phyloP scores from a whole-genome alignment of 257 asterid species.

The Lycium barbarum region DNA sequence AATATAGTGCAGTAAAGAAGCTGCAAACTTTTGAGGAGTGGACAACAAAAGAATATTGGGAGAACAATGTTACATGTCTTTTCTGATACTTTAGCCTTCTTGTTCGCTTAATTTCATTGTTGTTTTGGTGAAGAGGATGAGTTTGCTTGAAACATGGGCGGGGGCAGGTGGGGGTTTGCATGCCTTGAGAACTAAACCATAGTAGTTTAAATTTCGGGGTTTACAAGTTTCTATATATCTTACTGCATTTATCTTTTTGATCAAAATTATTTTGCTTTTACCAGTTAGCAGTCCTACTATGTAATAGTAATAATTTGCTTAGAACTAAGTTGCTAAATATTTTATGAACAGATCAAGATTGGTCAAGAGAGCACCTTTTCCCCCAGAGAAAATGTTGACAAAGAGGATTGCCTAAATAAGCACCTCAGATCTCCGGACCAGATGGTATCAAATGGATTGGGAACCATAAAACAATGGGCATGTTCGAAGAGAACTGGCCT shows the following conservation, averaged over 20 bases:
- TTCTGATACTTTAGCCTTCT: background rate
- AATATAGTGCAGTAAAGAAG: background rate
- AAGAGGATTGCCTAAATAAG: conserved; percentile 41
- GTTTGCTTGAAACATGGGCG: background rate
- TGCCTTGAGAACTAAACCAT: conserved; percentile 12
- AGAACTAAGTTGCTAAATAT: background rate
- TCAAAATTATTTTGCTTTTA: background rate
- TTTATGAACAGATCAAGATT: conserved; percentile 48
- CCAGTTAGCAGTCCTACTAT: background rate
- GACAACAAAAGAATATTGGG: background rate
- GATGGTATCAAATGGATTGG: conserved; percentile 48
- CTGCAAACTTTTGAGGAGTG: background rate
- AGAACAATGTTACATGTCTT: background rate
- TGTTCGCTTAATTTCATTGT: conserved; percentile 20
- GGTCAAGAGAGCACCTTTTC: conserved; percentile 41
- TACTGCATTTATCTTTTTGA: background rate
- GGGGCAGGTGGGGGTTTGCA: background rate
- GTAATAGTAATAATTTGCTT: background rate
- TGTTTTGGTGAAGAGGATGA: conserved; percentile 14
- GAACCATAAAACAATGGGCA: conserved; percentile 65
- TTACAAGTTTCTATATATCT: background rate
- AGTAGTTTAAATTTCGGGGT: background rate
- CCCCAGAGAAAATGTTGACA: conserved; percentile 42
- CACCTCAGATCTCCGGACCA: conserved; percentile 42
- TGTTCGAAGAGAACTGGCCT: conserved; percentile 74